A percentile compares a stretch with the other conserved stretches of the same genome.
Conservation (phyloP, 2,329 filamentous ascomycete species). For the Calycina herbarum region DNA sequence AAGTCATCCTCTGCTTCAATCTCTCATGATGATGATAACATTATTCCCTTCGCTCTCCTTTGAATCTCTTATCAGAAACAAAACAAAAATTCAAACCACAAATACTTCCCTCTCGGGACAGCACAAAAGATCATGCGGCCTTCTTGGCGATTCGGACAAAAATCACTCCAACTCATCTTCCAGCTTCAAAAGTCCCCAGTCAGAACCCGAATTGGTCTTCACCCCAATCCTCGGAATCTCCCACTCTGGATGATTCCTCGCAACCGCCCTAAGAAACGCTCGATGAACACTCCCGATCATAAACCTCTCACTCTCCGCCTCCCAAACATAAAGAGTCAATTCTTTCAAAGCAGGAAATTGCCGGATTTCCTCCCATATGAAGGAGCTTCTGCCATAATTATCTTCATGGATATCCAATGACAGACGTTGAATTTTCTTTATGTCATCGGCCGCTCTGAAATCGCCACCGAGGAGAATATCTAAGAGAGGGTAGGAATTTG, state of each 20-base stretch:
- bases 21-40: too few relatives aligned
- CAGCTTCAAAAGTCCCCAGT: background rate
- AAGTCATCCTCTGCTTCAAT: too few relatives aligned
- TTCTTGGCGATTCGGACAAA: too few relatives aligned
- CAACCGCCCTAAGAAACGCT: background rate
- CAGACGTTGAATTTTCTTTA: slow-evolving; percentile 24
- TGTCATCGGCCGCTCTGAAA: slow-evolving; percentile 19
- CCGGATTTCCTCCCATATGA: slow-evolving; percentile 27
- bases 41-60: too few relatives aligned
- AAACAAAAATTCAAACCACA: too few relatives aligned
- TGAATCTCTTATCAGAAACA: too few relatives aligned
- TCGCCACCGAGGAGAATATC: slow-evolving; percentile 25
- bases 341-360: slow-evolving; percentile 21
- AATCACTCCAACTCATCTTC: too few relatives aligned
- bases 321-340: slow-evolving; percentile 22
- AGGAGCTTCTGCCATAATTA: slow-evolving; percentile 21
- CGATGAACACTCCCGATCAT: too few relatives aligned
- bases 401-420: slow-evolving; percentile 22
- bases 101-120: too few relatives aligned
- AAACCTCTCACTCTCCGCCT: slow-evolving; percentile 9
- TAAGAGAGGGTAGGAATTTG: slow-evolving; percentile 16
- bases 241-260: background rate
- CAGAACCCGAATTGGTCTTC: background rate
- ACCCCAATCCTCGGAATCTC: background rate
- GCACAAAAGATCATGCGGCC: too few relatives aligned